These are phyloP conservation scores for Schizophyllum commune DNA, from an alignment of 1,284 basidiomycete species.

Conservation along the genomic window DNA sequence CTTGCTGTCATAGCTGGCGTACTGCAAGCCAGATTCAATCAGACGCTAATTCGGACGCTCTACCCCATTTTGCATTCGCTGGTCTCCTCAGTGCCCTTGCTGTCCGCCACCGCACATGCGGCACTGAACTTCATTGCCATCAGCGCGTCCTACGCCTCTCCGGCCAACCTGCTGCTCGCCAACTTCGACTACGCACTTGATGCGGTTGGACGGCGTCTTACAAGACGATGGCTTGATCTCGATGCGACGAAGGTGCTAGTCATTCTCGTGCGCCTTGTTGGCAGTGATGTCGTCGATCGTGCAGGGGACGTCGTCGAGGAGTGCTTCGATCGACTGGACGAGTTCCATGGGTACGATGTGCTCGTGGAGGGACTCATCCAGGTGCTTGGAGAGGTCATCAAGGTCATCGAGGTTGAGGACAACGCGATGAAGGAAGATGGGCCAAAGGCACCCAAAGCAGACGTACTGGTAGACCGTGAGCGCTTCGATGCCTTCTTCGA, in stretches of 20 bases:
- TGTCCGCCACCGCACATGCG: conserved; percentile 65
- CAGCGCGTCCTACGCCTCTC: conserved; percentile 73
- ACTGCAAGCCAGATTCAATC: conserved; percentile 56
- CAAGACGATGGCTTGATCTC: conserved; percentile 68
- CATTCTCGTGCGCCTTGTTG: conserved; percentile 78
- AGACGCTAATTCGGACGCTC: conserved; percentile 70
- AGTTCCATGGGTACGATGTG: conserved; percentile 84
- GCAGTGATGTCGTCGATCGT: conserved; percentile 74
- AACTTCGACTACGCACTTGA: conserved; percentile 95
- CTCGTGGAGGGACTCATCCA: conserved; percentile 84
- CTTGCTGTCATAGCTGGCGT: conserved; percentile 65
- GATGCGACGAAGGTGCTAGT: conserved; percentile 77
- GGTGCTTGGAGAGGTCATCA: conserved; percentile 73
- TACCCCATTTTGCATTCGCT: conserved; percentile 83
- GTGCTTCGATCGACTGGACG: conserved; percentile 89
- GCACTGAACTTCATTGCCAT: conserved; percentile 64
- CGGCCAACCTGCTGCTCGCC: conserved; percentile 77
- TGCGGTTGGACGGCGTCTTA: conserved; percentile 74
- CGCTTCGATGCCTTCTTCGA: conserved; percentile 44
- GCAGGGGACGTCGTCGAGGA: conserved; percentile 91
- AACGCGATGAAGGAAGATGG: conserved; percentile 17
- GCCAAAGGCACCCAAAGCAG: conserved; percentile 5
- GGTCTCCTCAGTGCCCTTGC: conserved; percentile 57
- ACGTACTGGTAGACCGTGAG: conserved; percentile 9
- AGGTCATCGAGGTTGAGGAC: conserved; percentile 55